Conservation (phyloP, 108 stramenopile genomes). For the Nannochloropsis gaditana region DNA sequence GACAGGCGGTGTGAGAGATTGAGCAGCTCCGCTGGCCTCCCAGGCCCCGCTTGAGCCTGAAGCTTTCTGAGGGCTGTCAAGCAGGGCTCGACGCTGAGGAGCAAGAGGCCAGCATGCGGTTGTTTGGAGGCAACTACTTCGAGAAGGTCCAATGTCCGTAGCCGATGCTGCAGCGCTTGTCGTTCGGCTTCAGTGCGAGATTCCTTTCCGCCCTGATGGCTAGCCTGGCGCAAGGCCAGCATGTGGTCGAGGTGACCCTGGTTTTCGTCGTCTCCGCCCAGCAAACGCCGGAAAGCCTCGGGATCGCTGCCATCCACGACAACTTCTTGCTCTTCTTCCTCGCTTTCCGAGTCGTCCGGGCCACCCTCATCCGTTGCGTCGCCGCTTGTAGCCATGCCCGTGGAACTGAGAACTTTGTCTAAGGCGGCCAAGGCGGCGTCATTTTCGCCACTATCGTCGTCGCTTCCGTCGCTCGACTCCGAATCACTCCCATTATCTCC, state of each 20-base stretch:
- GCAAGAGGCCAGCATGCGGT: not conserved
- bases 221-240: constrained; percentile 2
- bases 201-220: constrained; percentile 14
- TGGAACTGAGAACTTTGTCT: not conserved
- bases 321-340: not conserved
- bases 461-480: not conserved
- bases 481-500: not conserved
- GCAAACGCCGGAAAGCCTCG: not conserved
- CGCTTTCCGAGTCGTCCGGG: not conserved
- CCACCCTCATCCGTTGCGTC: not conserved
- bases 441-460: not conserved
- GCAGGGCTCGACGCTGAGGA: not conserved
- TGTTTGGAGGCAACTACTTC: not conserved
- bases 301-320: not conserved
- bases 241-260: not conserved
- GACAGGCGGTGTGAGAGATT: not conserved
- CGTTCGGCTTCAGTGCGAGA: constrained; percentile 8
- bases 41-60: not conserved
- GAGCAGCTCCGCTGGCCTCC: not conserved
- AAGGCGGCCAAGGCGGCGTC: not conserved
- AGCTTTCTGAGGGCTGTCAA: not conserved
- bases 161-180: not conserved
- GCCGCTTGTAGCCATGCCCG: no score
- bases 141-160: not conserved
- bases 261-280: not conserved